Evolutionary conservation across 306 rosid species (phyloP).

Genomic region (Begonia masoniana): DNA sequence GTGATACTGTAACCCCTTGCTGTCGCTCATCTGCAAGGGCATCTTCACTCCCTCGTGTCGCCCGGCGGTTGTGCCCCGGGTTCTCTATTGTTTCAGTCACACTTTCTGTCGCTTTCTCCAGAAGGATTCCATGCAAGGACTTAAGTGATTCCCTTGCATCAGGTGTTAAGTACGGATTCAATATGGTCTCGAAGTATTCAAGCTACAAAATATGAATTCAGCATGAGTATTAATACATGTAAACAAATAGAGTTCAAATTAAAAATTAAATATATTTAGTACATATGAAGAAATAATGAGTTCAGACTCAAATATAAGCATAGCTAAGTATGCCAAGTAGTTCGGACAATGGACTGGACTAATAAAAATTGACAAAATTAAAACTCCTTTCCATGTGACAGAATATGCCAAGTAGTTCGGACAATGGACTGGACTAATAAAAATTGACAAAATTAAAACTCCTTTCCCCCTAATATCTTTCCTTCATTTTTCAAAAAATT

Average conservation of each 20-base stretch:
- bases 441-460: too few species aligned
- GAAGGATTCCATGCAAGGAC: constrained; percentile 82
- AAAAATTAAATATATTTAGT: too few species aligned
- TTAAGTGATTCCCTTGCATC: constrained; percentile 87
- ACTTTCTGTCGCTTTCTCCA: constrained; percentile 93
- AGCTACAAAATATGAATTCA: constrained; percentile 50
- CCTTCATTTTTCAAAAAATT: too few species aligned
- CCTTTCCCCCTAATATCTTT: too few species aligned
- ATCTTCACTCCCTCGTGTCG: constrained; percentile 97
- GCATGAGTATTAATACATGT: neutral
- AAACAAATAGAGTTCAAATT: neutral
- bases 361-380: too few species aligned
- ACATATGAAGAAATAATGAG: too few species aligned
- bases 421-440: too few species aligned
- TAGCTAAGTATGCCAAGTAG: too few species aligned
- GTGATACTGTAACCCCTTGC: constrained; percentile 60
- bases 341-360: too few species aligned
- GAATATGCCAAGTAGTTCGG: too few species aligned
- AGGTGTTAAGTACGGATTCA: constrained; percentile 84
- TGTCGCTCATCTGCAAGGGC: constrained; percentile 63
- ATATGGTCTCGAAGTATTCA: constrained; percentile 87
- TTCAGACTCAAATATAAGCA: too few species aligned
- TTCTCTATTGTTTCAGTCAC: constrained; percentile 50
- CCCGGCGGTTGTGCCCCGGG: constrained; percentile 85
- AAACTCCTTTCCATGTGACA: too few species aligned